These are phyloP conservation scores for Ganoderma resinaceum DNA, from an alignment of 1,284 basidiomycete species.

Conservation along the genomic window DNA sequence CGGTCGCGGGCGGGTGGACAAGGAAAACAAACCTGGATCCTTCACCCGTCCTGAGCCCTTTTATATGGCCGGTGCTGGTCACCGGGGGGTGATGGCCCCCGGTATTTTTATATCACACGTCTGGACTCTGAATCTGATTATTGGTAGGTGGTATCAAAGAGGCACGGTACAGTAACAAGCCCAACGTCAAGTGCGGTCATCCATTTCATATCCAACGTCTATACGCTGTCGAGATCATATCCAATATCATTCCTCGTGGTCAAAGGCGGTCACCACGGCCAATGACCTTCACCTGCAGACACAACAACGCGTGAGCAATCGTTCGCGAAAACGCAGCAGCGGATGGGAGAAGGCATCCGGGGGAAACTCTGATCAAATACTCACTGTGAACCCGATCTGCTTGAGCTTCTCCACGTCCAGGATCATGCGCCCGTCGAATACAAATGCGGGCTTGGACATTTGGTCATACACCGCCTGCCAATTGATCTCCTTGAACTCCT, in stretches of 20 bases:
- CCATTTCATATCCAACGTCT: slow-evolving; percentile 6
- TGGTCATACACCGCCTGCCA: slow-evolving; percentile 86
- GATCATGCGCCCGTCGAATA: slow-evolving; percentile 92
- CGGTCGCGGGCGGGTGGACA: not conserved
- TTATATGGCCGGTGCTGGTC: not conserved
- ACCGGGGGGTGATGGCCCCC: not conserved
- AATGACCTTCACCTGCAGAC: slow-evolving; percentile 40
- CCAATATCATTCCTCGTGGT: not conserved
- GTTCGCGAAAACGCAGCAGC: slow-evolving; percentile 6
- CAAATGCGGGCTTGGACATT: slow-evolving; percentile 97
- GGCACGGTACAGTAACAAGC: slow-evolving; percentile 7
- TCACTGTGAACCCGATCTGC: slow-evolving; percentile 92
- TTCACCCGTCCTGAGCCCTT: not conserved
- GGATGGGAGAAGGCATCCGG: not conserved
- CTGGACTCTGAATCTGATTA: slow-evolving; percentile 1
- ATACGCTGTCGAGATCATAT: not conserved
- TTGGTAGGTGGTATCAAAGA: slow-evolving; percentile 13
- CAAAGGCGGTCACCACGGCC: slow-evolving; percentile 39
- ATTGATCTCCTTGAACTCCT: slow-evolving; percentile 92
- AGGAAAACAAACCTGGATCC: not conserved
- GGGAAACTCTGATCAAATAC: slow-evolving; percentile 33
- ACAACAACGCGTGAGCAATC: slow-evolving; percentile 30
- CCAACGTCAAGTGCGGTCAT: slow-evolving; percentile 11
- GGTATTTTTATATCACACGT: not conserved
- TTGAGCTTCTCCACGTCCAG: slow-evolving; percentile 83